A percentile compares a stretch with the other conserved stretches of the same genome.
Conservation (phyloP, 129 eudicot genomes). For the Centrapalus pauciflorus region DNA sequence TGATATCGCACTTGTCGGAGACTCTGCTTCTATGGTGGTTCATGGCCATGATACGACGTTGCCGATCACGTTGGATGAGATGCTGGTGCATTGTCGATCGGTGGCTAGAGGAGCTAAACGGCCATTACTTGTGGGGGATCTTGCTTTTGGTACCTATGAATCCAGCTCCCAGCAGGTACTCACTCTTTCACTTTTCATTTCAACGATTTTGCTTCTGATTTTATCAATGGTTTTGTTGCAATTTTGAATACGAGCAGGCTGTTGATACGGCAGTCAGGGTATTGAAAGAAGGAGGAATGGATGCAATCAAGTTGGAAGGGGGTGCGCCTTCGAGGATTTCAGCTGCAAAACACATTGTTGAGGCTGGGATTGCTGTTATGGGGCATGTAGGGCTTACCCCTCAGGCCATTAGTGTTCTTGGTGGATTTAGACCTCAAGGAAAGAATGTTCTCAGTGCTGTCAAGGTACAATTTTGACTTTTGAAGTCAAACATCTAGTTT, state of each 20-base stretch:
- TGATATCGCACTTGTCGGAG: conserved; percentile 87
- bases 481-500: too few species aligned
- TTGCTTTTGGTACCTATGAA: conserved; percentile 92
- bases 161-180: conserved; percentile 74
- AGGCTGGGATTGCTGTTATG: conserved; percentile 94
- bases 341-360: conserved; percentile 93
- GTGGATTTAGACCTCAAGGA: conserved; percentile 99
- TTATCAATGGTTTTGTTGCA: conserved; percentile 17
- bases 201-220: background rate
- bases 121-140: conserved; percentile 87
- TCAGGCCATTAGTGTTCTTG: conserved; percentile 97
- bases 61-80: conserved; percentile 86
- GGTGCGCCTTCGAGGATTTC: conserved; percentile 92
- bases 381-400: conserved; percentile 98
- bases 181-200: background rate
- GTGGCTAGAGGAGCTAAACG: conserved; percentile 88
- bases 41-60: conserved; percentile 94
- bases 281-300: conserved; percentile 97
- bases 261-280: conserved; percentile 89
- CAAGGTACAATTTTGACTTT: conserved; percentile 25
- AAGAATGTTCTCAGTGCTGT: conserved; percentile 76
- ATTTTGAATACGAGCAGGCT: conserved; percentile 69
- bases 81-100: conserved; percentile 84
- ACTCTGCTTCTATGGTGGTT: conserved; percentile 95
- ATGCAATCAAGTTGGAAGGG: conserved; percentile 93